phyloP scores from a whole-genome alignment of 768 basidiomycete species.

The Lenzites betulinus region DNA sequence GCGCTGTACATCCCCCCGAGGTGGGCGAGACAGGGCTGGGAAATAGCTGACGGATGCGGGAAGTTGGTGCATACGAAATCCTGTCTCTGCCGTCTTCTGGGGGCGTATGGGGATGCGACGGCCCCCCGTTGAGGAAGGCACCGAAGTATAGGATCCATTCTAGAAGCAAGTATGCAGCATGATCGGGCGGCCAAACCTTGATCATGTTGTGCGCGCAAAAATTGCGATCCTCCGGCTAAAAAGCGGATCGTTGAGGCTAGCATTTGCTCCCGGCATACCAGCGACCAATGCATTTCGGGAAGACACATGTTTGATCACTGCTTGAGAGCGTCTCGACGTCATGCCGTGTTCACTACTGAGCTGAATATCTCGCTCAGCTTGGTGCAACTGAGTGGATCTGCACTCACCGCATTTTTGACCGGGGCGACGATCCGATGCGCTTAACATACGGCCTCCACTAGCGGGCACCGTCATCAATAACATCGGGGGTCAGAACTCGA shows the following conservation, averaged over 20 bases:
- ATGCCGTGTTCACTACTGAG: not conserved
- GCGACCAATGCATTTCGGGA: not conserved
- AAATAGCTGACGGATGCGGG: not conserved
- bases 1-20: not conserved
- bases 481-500: not conserved
- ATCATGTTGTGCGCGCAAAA: not conserved
- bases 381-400: no score
- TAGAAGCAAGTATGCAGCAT: not conserved
- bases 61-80: not conserved
- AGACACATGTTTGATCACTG: not conserved
- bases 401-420: no score
- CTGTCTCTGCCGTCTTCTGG: not conserved
- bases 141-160: not conserved
- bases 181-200: not conserved
- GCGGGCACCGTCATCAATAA: no score
- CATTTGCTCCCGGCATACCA: not conserved
- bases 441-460: no score
- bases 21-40: not conserved
- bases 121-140: not conserved
- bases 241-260: not conserved
- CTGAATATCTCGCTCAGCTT: not conserved
- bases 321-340: not conserved
- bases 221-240: not conserved
- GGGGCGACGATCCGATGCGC: no score
- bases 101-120: not conserved